These are phyloP conservation scores for Breynia disticha DNA, from an alignment of 441 rosid genomes.

Conservation along the genomic window DNA sequence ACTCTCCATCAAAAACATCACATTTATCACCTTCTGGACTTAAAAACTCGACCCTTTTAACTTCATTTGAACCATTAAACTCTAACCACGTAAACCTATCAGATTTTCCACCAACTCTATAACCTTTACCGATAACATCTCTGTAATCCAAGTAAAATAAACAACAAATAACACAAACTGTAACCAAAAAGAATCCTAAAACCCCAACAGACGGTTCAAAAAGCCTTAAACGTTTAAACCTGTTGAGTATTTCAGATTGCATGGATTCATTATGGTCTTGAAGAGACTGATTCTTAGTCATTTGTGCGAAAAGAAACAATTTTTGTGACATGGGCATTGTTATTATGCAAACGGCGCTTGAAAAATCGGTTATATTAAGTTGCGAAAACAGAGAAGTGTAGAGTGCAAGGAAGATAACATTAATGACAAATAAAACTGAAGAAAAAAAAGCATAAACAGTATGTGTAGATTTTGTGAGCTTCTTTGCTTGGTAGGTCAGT, in stretches of 20 bases:
- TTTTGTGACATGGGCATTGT: constrained; percentile 19
- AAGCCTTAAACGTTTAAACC: constrained; percentile 56
- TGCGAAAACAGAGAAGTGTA: constrained; percentile 10
- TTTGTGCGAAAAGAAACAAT: constrained; percentile 11
- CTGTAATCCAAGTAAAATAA: constrained; percentile 69
- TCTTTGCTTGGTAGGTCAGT: constrained; percentile 49
- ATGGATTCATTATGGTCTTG: constrained; percentile 30
- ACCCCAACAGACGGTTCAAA: constrained; percentile 64
- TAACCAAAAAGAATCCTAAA: constrained; percentile 58
- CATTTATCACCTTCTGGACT: constrained; percentile 44
- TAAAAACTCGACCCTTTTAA: constrained; percentile 43
- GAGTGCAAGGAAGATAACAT: constrained; percentile 24
- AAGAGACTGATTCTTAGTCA: constrained; percentile 39
- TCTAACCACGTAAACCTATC: constrained; percentile 50
- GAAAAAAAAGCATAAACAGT: constrained; percentile 5
- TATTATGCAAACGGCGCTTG: neutral
- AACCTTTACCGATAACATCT: constrained; percentile 30
- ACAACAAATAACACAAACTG: constrained; percentile 45
- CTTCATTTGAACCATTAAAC: constrained; percentile 27
- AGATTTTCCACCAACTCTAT: constrained; percentile 29
- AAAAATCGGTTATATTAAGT: neutral
- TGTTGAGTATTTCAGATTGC: constrained; percentile 33
- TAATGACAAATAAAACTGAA: constrained; percentile 22
- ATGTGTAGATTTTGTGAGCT: constrained; percentile 9
- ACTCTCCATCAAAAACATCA: constrained; percentile 75